phyloP scores from a whole-genome alignment of 2,329 filamentous ascomycete species.

The Raffaelea albimanens region DNA sequence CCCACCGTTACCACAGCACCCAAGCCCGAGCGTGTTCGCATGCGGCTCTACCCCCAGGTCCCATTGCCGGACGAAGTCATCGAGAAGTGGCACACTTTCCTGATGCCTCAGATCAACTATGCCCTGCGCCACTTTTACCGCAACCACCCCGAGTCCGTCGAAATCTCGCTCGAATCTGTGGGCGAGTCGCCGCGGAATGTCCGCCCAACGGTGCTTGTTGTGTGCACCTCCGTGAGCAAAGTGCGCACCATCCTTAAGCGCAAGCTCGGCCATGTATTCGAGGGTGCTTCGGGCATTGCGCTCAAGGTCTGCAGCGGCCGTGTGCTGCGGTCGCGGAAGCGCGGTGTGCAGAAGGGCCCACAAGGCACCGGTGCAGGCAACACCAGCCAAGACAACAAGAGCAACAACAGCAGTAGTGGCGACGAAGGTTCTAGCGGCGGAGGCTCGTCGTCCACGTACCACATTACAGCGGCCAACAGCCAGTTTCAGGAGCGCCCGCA shows the following conservation, averaged over 20 bases:
- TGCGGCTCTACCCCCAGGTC: conserved; percentile 51
- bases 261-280: conserved; percentile 56
- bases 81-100: conserved; percentile 60
- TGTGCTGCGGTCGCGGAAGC: conserved; percentile 12
- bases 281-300: conserved; percentile 30
- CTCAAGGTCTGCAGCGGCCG: conserved; percentile 20
- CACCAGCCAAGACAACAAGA: not conserved
- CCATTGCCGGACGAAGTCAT: conserved; percentile 50
- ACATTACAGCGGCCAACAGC: conserved; percentile 47
- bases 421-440: conserved; percentile 1
- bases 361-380: not conserved
- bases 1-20: not conserved
- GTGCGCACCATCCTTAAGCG: conserved; percentile 63
- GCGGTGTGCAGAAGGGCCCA: not conserved
- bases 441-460: no score
- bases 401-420: conserved; percentile 18
- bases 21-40: conserved; percentile 26
- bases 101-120: conserved; percentile 66
- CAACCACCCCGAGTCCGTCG: conserved; percentile 66
- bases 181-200: conserved; percentile 58
- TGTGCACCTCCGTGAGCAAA: conserved; percentile 66
- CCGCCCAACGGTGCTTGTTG: conserved; percentile 64
- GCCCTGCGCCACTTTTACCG: conserved; percentile 62
- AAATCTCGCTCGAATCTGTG: conserved; percentile 67
- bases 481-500: conserved; percentile 69